Evolutionary conservation across 768 basidiomycete species (phyloP), one percentile per base, ranked within the genome.

Genomic region (Agrocybe praecox): DNA sequence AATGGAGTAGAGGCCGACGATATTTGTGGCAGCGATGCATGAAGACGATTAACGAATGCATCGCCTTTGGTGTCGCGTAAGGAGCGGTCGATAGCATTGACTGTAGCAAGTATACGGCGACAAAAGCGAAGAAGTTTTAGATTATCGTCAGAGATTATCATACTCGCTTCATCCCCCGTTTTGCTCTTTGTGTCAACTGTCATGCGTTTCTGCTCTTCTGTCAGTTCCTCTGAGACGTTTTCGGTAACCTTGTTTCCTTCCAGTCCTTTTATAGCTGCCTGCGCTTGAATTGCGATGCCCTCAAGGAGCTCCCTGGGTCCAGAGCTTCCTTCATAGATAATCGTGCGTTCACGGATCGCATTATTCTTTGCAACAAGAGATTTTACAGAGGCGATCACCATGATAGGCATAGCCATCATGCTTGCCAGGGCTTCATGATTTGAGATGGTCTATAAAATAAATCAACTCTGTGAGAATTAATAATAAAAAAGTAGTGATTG

Each of bases 401-500:
- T 95, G 67, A 92, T 93, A 6, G 94, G 94, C 93, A 96, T 96
- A 1, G 92, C 94, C 86, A 96, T 92, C 90, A 96, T 95, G 58
- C 90, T 92, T 15, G 93, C 93, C 40, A 97, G 74, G 6, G 93
- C 90, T 77, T 96, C 96, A 60, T 97, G 95, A 62, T 88, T 88
- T 6, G 94, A 96, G 46, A 98, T 90, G 0, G 92, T 94, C 95
- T 97, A 53, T 17, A 58, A 47, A 26, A 46, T 62, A 57, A 52
- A 14, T 47, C 19, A 49, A 47, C 56, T 26, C 46, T 21, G 22
- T 23, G 36, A 15, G 53, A 29, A n/a, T 22, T 34, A 22, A 15
- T 45, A n/a, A 46, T 12, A 14, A n/a, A 17, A n/a, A 46, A 46
- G 8, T 5, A n/a, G n/a, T n/a, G n/a, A n/a, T 19, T 21, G 15